Percentiles rank a stretch among this genome's conserved stretches.
phyloP scores from a whole-genome alignment of 2,329 filamentous ascomycete genomes.

The Ascochyta pisi region DNA sequence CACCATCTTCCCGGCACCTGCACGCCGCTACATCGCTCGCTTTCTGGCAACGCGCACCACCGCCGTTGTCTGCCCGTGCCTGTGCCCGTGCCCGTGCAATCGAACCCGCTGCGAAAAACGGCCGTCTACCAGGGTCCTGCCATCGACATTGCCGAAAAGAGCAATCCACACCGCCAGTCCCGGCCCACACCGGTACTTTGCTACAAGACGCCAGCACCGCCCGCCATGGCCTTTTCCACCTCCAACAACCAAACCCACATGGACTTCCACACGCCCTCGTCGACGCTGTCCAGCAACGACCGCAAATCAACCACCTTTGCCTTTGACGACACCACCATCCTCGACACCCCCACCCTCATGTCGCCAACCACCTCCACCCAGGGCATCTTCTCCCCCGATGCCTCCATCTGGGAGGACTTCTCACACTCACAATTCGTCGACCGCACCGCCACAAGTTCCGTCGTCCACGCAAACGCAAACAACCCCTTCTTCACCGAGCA shows the following conservation, averaged over 20 bases:
- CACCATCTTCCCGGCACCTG: too few species aligned
- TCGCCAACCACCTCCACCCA: constrained; percentile 56
- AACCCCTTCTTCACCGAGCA: constrained; percentile 57
- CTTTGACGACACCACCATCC: constrained; percentile 58
- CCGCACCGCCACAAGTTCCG: constrained; percentile 46
- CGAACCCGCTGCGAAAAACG: constrained; percentile 2
- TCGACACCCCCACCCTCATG: constrained; percentile 55
- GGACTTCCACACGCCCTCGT: constrained; percentile 49
- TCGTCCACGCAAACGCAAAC: constrained; percentile 51
- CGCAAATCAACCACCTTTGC: constrained; percentile 48
- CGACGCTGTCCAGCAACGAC: constrained; percentile 46
- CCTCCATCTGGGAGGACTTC: constrained; percentile 57
- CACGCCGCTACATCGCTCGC: constrained; percentile 12
- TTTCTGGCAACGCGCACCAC: neutral
- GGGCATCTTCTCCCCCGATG: constrained; percentile 61
- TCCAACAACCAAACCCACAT: constrained; percentile 37
- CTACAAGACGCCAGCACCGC: constrained; percentile 42
- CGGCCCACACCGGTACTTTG: constrained; percentile 49
- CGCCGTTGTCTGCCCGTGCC: constrained; percentile 14
- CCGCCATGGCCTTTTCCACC: constrained; percentile 47
- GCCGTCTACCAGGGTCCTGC: constrained; percentile 17
- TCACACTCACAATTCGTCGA: constrained; percentile 50
- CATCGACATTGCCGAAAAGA: constrained; percentile 42
- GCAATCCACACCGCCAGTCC: constrained; percentile 50
- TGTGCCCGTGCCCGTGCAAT: constrained; percentile 1